phyloP scores from a whole-genome alignment of 2,329 filamentous ascomycete species.

The Aspergillus sojae region DNA sequence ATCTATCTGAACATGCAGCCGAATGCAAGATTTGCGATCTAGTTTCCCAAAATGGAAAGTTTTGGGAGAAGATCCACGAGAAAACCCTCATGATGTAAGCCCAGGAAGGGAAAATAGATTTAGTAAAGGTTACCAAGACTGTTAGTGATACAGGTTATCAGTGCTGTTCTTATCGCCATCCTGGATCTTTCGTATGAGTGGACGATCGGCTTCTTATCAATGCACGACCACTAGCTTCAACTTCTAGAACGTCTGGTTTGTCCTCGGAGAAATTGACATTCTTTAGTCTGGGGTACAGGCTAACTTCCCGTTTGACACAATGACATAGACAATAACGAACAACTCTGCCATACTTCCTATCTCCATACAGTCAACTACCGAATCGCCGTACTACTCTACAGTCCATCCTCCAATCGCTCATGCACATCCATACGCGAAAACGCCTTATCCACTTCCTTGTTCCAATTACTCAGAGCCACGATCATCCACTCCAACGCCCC shows the following conservation, averaged over 20 bases:
- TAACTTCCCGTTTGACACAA: neutral
- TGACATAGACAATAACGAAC: neutral
- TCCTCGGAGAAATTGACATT: neutral
- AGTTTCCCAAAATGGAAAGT: neutral
- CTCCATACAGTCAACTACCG: neutral
- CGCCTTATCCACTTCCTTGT: conserved; percentile 70
- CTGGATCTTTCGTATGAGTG: neutral
- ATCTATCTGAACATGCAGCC: neutral
- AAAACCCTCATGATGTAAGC: neutral
- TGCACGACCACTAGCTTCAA: neutral
- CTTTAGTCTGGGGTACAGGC: neutral
- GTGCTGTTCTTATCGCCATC: neutral
- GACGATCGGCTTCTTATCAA: neutral
- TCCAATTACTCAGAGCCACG: conserved; percentile 77
- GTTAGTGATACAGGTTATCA: neutral
- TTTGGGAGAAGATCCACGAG: neutral
- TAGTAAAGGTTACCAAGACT: neutral
- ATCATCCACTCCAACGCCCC: conserved; percentile 78
- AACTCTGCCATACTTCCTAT: neutral
- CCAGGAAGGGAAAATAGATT: neutral
- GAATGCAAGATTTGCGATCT: neutral
- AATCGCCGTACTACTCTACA: neutral
- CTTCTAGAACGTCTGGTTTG: neutral
- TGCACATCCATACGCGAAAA: conserved; percentile 68
- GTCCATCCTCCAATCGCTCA: conserved; percentile 27